phyloP scores from a whole-genome alignment of 352 stramenopile species.

The Phytopythium aichiense region DNA sequence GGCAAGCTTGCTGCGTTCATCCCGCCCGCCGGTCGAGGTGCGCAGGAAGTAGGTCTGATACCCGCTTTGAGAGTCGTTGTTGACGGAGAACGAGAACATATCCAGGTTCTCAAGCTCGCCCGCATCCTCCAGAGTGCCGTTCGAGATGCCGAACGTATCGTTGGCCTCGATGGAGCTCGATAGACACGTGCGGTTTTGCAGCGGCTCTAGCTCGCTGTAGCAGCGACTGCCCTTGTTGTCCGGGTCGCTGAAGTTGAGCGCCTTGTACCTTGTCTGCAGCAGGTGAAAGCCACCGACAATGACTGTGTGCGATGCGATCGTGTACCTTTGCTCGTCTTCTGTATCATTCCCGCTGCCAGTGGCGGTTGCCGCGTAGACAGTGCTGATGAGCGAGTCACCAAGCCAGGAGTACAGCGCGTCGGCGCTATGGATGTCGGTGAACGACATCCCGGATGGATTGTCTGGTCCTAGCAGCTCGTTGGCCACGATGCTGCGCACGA shows the following conservation, averaged over 20 bases:
- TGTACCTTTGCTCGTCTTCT: conserved; percentile 35
- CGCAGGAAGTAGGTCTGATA: conserved; percentile 64
- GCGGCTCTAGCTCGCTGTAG: conserved; percentile 37
- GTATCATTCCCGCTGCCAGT: conserved; percentile 18
- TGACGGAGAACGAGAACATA: conserved; percentile 53
- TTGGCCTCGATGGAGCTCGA: conserved; percentile 27
- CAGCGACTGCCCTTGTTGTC: conserved; percentile 34
- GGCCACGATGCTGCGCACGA: conserved; percentile 51
- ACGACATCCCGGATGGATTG: conserved; percentile 31
- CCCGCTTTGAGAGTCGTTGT: conserved; percentile 32
- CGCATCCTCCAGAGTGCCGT: conserved; percentile 26
- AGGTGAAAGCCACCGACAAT: conserved; percentile 71
- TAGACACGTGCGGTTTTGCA: conserved; percentile 37
- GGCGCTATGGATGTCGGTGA: conserved; percentile 34
- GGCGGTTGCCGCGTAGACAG: conserved; percentile 23
- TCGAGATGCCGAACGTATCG: conserved; percentile 28
- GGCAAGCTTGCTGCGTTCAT: conserved; percentile 18
- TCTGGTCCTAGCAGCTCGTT: conserved; percentile 40
- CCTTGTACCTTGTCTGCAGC: conserved; percentile 40
- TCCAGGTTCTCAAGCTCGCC: conserved; percentile 30
- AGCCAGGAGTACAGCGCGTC: conserved; percentile 60
- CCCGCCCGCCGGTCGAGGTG: conserved; percentile 25
- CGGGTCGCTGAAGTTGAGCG: conserved; percentile 39
- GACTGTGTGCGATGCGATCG: conserved; percentile 51
- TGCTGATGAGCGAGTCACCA: conserved; percentile 44